These are phyloP conservation scores for Rhynchospora tenuis DNA, from an alignment of 176 grass and related monocot species.

Conservation along the genomic window DNA sequence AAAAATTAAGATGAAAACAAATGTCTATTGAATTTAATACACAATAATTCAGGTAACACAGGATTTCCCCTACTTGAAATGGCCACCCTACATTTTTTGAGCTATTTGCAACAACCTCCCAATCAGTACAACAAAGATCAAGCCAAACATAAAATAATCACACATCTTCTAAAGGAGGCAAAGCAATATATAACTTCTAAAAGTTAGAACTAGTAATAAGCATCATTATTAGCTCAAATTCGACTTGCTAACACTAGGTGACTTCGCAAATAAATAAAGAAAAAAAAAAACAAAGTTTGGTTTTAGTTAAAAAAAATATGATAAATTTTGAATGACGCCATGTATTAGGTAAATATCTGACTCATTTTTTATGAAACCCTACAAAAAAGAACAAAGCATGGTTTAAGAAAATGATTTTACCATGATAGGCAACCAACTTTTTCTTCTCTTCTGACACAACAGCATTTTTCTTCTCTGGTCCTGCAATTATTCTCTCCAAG, in stretches of 20 bases:
- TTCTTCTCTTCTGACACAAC: conserved; percentile 96
- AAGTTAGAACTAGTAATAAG: conserved; percentile 18
- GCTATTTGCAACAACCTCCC: neutral
- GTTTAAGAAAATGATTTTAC: conserved; percentile 26
- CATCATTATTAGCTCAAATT: neutral
- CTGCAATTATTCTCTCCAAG: conserved; percentile 96
- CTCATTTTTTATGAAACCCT: neutral
- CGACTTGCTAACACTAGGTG: neutral
- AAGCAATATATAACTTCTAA: neutral
- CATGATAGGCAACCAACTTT: conserved; percentile 91
- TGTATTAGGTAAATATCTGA: neutral
- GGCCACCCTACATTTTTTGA: neutral
- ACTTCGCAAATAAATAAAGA: neutral
- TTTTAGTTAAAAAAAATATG: neutral
- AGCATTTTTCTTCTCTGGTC: conserved; percentile 98
- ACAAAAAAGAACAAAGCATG: neutral
- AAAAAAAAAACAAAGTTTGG: neutral
- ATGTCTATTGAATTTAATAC: neutral
- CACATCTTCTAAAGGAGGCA: neutral
- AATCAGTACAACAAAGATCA: neutral
- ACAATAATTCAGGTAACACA: neutral
- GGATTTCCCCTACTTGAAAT: neutral
- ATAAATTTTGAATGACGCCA: neutral
- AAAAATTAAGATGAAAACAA: neutral
- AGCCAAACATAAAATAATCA: neutral